Percentiles rank a stretch among this genome's conserved stretches.
Conservation (phyloP, 495 filamentous ascomycete genomes). For the Copromyces sp. region DNA sequence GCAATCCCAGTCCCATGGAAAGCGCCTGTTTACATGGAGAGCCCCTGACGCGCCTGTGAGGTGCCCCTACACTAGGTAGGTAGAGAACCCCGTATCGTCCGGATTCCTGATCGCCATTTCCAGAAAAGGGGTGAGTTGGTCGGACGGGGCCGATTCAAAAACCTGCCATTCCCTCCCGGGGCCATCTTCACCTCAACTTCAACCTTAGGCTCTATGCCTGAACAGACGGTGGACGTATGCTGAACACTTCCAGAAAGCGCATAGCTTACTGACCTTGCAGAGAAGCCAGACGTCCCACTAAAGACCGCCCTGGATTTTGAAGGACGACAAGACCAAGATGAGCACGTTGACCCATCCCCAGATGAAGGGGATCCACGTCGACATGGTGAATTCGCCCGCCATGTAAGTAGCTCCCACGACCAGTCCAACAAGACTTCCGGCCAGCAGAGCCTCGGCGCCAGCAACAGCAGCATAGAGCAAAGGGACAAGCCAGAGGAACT, state of each 20-base stretch:
- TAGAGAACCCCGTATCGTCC: background rate
- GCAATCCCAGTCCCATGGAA: background rate
- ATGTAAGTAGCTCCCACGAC: constrained; percentile 82
- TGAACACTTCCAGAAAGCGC: background rate
- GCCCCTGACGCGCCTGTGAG: background rate
- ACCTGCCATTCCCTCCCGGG: background rate
- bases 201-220: constrained; percentile 39
- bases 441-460: constrained; percentile 70
- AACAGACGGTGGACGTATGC: constrained; percentile 9
- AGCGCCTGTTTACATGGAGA: background rate
- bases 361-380: constrained; percentile 91
- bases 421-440: constrained; percentile 80
- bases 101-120: background rate
- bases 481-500: constrained; percentile 66
- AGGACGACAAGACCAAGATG: constrained; percentile 84
- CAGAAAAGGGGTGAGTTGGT: background rate
- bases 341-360: constrained; percentile 89
- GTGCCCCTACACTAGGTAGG: background rate
- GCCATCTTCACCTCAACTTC: background rate
- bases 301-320: constrained; percentile 89
- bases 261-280: background rate
- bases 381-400: constrained; percentile 84
- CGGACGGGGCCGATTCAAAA: background rate
- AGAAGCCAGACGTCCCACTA: constrained; percentile 30
- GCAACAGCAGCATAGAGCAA: constrained; percentile 64